phyloP scores from a whole-genome alignment of 2,329 filamentous ascomycete genomes.

The Fonsecaea multimorphosa region DNA sequence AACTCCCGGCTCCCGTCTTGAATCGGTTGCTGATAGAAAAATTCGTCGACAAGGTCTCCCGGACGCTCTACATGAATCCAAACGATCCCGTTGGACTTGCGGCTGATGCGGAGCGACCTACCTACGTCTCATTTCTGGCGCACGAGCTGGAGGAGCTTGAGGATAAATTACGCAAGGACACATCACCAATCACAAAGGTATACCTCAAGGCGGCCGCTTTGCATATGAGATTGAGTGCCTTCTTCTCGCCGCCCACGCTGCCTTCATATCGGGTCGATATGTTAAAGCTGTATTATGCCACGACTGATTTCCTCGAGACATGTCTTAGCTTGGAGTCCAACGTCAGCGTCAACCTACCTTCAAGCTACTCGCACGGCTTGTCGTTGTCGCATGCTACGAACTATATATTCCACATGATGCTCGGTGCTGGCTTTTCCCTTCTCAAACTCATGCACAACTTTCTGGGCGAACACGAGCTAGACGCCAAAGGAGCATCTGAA shows the following conservation, averaged over 20 bases:
- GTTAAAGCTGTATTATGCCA: slow-evolving; percentile 53
- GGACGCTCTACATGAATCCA: slow-evolving; percentile 62
- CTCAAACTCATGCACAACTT: slow-evolving; percentile 71
- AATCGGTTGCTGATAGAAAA: slow-evolving; percentile 63
- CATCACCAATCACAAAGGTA: slow-evolving; percentile 54
- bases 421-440: slow-evolving; percentile 68
- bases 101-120: slow-evolving; percentile 51
- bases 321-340: slow-evolving; percentile 52
- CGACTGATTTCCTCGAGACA: slow-evolving; percentile 55
- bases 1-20: slow-evolving; percentile 59
- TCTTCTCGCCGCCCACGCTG: slow-evolving; percentile 56
- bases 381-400: slow-evolving; percentile 62
- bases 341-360: slow-evolving; percentile 45
- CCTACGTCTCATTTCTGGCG: slow-evolving; percentile 53
- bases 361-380: slow-evolving; percentile 44
- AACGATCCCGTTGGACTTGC: slow-evolving; percentile 60
- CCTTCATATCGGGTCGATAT: slow-evolving; percentile 56
- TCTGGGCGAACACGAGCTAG: slow-evolving; percentile 57
- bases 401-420: slow-evolving; percentile 71
- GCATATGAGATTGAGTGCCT: slow-evolving; percentile 56
- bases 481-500: slow-evolving; percentile 61
- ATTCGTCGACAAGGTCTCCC: slow-evolving; percentile 64
- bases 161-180: slow-evolving; percentile 54
- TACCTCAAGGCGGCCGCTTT: slow-evolving; percentile 56
- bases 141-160: slow-evolving; percentile 59